Conservation (phyloP, 2,329 filamentous ascomycete species). For the Talaromyces verruculosus region DNA sequence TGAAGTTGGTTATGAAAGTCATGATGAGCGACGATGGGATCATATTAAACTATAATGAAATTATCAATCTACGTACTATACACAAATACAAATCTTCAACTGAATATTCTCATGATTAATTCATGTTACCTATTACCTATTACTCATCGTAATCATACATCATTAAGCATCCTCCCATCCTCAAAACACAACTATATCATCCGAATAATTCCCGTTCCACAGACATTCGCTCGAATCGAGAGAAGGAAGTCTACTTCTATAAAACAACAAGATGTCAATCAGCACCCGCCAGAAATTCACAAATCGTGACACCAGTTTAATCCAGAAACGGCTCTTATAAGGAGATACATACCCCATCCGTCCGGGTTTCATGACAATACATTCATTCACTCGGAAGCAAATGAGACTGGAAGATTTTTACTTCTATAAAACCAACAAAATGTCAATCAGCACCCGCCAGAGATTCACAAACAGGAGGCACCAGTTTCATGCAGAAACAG, state of each 20-base stretch:
- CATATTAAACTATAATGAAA: background rate
- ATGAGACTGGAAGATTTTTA: background rate
- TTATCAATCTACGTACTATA: background rate
- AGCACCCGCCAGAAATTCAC: slow-evolving; percentile 5
- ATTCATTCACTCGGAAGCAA: background rate
- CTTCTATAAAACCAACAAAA: background rate
- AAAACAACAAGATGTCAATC: slow-evolving; percentile 10
- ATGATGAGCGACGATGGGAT: background rate
- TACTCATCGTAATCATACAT: background rate
- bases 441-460: background rate
- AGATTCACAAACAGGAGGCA: slow-evolving; percentile 10
- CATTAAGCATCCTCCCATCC: background rate
- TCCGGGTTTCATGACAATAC: background rate
- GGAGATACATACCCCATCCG: slow-evolving; percentile 33
- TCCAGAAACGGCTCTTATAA: background rate
- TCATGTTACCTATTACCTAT: background rate
- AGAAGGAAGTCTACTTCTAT: slow-evolving; percentile 16
- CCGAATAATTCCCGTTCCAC: background rate
- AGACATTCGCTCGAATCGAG: background rate
- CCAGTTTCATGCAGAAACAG: slow-evolving; percentile 11
- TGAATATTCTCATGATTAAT: background rate
- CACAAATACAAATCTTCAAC: background rate
- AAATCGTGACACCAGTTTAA: slow-evolving; percentile 14
- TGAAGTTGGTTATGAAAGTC: background rate
- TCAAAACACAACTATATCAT: background rate